Evolutionary conservation across 2,329 filamentous ascomycete species (phyloP).

Genomic region (Colletotrichum sp.): DNA sequence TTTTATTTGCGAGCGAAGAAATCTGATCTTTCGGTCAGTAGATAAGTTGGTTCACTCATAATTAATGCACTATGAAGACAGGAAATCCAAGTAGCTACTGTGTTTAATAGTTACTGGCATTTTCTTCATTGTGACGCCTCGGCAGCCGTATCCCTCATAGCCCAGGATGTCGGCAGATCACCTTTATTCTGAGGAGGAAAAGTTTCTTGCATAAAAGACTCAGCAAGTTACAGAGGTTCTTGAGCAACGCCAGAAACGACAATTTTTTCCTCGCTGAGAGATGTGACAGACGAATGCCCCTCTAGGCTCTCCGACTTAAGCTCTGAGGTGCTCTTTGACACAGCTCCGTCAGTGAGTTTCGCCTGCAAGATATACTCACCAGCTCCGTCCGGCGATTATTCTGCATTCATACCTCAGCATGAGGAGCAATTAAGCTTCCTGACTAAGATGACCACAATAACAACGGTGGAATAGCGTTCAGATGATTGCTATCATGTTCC

Average conservation of each 20-base stretch:
- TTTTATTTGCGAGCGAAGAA: background rate
- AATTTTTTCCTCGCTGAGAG: too few species aligned
- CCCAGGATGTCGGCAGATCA: background rate
- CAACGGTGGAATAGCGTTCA: background rate
- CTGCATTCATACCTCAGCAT: fast-evolving
- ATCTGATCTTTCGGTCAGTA: too few species aligned
- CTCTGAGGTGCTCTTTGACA: background rate
- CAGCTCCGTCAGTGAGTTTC: background rate
- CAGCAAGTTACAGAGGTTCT: background rate
- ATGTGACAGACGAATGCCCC: too few species aligned
- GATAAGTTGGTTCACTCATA: too few species aligned
- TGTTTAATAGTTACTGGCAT: too few species aligned
- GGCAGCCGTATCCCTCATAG: background rate
- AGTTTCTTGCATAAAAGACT: background rate
- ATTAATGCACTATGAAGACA: too few species aligned
- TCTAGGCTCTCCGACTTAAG: fast-evolving
- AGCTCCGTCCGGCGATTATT: background rate
- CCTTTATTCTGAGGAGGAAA: background rate
- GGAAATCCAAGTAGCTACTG: too few species aligned
- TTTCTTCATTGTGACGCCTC: background rate
- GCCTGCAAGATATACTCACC: background rate
- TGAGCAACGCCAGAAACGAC: background rate
- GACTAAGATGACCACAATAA: background rate
- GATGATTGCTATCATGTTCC: background rate
- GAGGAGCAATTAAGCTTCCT: background rate